Evolutionary conservation across 768 basidiomycete genomes (phyloP).

Genomic region (Rhodosporidiobolus sp.): DNA sequence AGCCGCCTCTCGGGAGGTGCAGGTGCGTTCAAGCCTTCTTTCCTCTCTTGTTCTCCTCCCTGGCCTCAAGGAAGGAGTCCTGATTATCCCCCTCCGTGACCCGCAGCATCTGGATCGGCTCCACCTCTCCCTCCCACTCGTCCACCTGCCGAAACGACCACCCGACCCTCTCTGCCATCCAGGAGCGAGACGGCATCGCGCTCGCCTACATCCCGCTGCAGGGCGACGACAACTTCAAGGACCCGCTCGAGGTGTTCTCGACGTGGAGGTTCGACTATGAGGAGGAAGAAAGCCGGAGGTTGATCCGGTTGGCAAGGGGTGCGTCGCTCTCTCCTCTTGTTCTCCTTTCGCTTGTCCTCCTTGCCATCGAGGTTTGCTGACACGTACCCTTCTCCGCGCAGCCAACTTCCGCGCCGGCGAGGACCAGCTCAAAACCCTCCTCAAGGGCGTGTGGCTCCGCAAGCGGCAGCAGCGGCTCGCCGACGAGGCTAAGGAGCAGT

Average conservation of each 20-base stretch:
- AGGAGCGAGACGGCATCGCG: conserved; percentile 28
- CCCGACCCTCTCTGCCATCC: conserved; percentile 20
- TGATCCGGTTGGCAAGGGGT: conserved; percentile 26
- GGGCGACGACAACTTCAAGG: conserved; percentile 16
- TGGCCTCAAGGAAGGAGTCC: no score
- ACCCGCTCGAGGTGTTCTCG: conserved; percentile 29
- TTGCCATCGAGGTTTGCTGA: neutral
- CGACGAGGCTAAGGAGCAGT: neutral
- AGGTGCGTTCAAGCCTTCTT: conserved; percentile 6
- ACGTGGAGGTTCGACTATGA: conserved; percentile 35
- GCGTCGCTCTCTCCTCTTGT: neutral
- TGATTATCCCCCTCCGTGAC: no score
- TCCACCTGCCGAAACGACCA: conserved; percentile 24
- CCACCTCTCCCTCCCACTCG: neutral
- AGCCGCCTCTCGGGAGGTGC: conserved; percentile 32
- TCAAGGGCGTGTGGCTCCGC: conserved; percentile 37
- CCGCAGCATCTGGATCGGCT: conserved; percentile 38
- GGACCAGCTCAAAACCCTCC: conserved; percentile 24
- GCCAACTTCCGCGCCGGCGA: conserved; percentile 34
- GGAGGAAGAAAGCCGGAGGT: conserved; percentile 29
- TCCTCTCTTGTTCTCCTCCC: neutral
- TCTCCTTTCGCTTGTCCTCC: neutral
- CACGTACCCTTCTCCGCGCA: neutral
- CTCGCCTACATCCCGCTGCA: conserved; percentile 32
- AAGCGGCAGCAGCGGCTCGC: conserved; percentile 23